Base-by-base conservation (phyloP, 2,329 filamentous ascomycete genomes). In the Emmonsia crescens region DNA sequence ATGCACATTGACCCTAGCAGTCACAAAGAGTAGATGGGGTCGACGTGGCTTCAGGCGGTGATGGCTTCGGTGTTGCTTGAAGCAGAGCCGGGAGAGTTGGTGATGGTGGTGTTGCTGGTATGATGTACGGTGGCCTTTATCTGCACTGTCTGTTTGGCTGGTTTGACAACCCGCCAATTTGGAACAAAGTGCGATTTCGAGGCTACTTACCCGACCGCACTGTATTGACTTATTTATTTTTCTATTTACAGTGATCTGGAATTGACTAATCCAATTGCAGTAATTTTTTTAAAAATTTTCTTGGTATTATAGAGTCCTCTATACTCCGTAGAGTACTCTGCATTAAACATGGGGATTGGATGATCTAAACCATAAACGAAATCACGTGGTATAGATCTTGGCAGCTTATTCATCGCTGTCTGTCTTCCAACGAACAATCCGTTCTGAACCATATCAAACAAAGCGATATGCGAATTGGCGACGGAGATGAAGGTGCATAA, bases 121-220 rank as follows among this genome's bases (percentile, higher is more conserved):
- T 48, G 57, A 57, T 48, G 57, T 55, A 62, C 61, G 61, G 61
- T 62, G 61, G 61, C 61, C 61, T 62, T 62, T 57, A 42, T 52
- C 29, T 48, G 27, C 36, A 19, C n/a, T 31, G 38, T 44, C n/a
- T 31, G 38, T 44, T 44, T 57, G 55, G 24, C 38, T 29, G 21
- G 38, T 57, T 57, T 44, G 38, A 27, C 46, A 48, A 16, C 21
- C 10, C 10, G 40, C 19, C 21, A 48, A 24, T 48, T 46, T 48
- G 33, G 8, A n/a, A n/a, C n/a, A n/a, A n/a, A 36, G 33, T 36
- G 33, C 8, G 9, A 10, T 40, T 40, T 14, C 12, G 5, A 12
- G 4, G 12, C n/a, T 21, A 8, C 14, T 48, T 48, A 48, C 5
- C 12, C n/a, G 42, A 5, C 10, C 10, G 8, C 33, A 5, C 16